Evolutionary conservation across 2,329 filamentous ascomycete species (phyloP).

Genomic region (Monilinia fructicola): DNA sequence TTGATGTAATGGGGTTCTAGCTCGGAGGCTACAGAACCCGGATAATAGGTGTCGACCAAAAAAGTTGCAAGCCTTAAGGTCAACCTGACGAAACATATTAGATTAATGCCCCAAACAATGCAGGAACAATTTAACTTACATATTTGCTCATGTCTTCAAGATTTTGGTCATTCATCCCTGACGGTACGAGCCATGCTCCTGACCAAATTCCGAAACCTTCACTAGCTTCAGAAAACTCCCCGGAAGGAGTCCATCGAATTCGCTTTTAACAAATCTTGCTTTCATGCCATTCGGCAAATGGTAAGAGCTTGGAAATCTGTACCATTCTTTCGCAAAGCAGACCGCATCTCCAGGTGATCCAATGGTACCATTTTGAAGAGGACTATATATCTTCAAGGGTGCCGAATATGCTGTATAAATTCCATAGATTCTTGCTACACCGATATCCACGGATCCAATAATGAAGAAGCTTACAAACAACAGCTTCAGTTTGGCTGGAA

Average conservation of each 20-base stretch:
- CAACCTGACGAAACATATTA: conserved; percentile 47
- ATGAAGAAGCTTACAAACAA: conserved; percentile 59
- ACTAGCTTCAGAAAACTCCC: conserved; percentile 78
- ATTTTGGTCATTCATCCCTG: conserved; percentile 90
- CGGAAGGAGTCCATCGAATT: conserved; percentile 88
- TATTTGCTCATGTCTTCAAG: conserved; percentile 86
- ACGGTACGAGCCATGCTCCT: conserved; percentile 79
- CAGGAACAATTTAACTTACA: conserved; percentile 47
- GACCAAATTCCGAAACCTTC: conserved; percentile 69
- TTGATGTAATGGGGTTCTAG: conserved; percentile 79
- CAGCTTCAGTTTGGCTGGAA: conserved; percentile 75
- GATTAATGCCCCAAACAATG: background rate
- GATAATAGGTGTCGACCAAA: conserved; percentile 83
- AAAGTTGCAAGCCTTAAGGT: conserved; percentile 74
- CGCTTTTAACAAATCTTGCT: conserved; percentile 86
- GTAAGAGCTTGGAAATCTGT: conserved; percentile 92
- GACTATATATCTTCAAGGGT: conserved; percentile 68
- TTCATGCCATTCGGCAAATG: conserved; percentile 80
- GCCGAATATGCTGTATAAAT: conserved; percentile 81
- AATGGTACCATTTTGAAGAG: conserved; percentile 57
- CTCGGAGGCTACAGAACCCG: conserved; percentile 55
- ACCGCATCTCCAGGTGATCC: conserved; percentile 65
- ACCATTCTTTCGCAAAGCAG: conserved; percentile 97
- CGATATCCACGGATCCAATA: conserved; percentile 62
- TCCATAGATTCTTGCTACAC: conserved; percentile 71